These are phyloP conservation scores for Leonotis leonurus DNA, from an alignment of 257 asterid species.

Conservation along the genomic window DNA sequence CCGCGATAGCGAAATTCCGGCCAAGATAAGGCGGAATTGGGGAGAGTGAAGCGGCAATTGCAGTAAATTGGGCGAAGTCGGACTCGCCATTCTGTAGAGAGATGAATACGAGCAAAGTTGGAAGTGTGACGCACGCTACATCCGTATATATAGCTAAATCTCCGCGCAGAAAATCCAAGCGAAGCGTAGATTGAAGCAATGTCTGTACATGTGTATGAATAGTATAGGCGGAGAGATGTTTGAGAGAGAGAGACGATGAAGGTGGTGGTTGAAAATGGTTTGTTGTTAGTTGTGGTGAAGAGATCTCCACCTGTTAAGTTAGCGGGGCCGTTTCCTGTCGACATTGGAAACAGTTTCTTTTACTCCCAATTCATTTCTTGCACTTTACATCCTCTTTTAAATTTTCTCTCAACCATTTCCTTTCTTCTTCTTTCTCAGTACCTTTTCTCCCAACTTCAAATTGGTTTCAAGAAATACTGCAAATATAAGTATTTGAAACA, in stretches of 20 bases:
- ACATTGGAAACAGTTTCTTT: no score
- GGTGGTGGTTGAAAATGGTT: slow-evolving; percentile 28
- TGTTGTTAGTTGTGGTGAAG: slow-evolving; percentile 23
- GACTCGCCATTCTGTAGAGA: slow-evolving; percentile 35
- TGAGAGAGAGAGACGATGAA: slow-evolving; percentile 3
- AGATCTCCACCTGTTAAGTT: slow-evolving; percentile 17
- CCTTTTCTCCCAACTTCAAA: no score
- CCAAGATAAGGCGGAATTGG: slow-evolving; percentile 38
- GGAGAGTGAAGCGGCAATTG: slow-evolving; percentile 45
- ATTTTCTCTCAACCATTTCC: no score
- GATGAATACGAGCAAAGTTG: slow-evolving; percentile 13
- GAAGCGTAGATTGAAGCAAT: not conserved
- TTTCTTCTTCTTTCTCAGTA: no score
- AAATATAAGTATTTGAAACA: no score
- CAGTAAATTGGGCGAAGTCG: slow-evolving; percentile 36
- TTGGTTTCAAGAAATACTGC: no score
- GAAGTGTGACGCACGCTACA: slow-evolving; percentile 12
- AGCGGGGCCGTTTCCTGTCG: slow-evolving; percentile 1
- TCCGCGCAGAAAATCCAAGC: slow-evolving; percentile 6
- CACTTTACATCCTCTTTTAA: no score
- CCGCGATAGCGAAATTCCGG: slow-evolving; percentile 43
- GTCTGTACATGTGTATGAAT: slow-evolving; percentile 8
- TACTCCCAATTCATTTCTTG: no score
- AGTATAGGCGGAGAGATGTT: no score
- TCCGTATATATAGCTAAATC: not conserved